Evolutionary conservation across 2,329 filamentous ascomycete species (phyloP).

Genomic region (Aspergillus brunneoviolaceus): DNA sequence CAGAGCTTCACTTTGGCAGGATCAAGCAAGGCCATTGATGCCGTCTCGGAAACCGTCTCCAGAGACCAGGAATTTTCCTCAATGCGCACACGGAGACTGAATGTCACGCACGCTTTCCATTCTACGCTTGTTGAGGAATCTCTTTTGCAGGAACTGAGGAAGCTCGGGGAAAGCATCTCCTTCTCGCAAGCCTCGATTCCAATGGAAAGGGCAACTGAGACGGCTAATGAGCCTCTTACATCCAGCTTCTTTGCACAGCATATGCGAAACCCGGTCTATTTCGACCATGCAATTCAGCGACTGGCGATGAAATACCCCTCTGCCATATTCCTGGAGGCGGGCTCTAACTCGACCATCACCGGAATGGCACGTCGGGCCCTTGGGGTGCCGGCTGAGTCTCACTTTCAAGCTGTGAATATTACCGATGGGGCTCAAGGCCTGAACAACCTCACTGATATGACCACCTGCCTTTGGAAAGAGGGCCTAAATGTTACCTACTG

Average conservation of each 20-base stretch:
- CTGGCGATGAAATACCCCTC: slow-evolving; percentile 31
- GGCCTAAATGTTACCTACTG: slow-evolving; percentile 41
- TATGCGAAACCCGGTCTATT: slow-evolving; percentile 48
- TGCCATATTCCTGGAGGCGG: slow-evolving; percentile 45
- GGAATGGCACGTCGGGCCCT: slow-evolving; percentile 32
- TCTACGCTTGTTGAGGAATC: too few species aligned
- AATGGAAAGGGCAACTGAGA: not conserved
- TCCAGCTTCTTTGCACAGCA: slow-evolving; percentile 31
- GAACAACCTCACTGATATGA: slow-evolving; percentile 26
- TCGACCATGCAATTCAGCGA: slow-evolving; percentile 45
- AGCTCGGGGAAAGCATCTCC: too few species aligned
- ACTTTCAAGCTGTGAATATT: slow-evolving; percentile 20
- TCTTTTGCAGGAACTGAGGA: too few species aligned
- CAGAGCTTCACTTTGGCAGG: slow-evolving; percentile 31
- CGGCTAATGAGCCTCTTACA: slow-evolving; percentile 14
- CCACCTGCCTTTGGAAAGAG: slow-evolving; percentile 41
- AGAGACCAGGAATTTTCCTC: too few species aligned
- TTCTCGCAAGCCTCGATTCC: too few species aligned
- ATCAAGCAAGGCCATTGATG: slow-evolving; percentile 20
- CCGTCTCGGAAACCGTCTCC: not conserved
- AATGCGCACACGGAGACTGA: too few species aligned
- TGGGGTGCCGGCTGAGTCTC: not conserved
- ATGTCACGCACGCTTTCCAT: too few species aligned
- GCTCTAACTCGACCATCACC: slow-evolving; percentile 35
- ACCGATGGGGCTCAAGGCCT: slow-evolving; percentile 6